These are phyloP conservation scores for Glutinoglossum americanum DNA, from an alignment of 495 filamentous ascomycete species.

Conservation along the genomic window DNA sequence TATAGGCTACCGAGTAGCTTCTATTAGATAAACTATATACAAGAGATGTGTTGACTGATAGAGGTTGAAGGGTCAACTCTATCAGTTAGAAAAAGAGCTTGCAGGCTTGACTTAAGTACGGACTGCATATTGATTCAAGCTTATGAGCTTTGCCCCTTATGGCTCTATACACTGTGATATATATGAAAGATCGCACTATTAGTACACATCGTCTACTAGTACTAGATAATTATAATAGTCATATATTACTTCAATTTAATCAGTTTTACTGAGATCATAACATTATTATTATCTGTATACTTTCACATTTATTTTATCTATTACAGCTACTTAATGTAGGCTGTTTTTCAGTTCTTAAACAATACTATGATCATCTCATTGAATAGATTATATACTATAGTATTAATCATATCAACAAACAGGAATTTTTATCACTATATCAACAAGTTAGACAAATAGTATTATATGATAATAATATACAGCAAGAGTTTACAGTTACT, in stretches of 20 bases:
- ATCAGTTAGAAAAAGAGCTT: no score
- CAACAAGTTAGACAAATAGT: conserved; percentile 3
- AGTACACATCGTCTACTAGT: not conserved
- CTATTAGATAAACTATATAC: no score
- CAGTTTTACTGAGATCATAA: not conserved
- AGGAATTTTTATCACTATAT: conserved; percentile 9
- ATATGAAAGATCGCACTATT: not conserved
- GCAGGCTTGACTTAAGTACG: no score
- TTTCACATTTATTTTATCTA: not conserved
- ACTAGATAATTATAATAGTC: not conserved
- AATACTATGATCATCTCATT: not conserved
- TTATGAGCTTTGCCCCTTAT: no score
- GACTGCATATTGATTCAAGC: no score
- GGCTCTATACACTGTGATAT: no score
- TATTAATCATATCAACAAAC: conserved; percentile 7
- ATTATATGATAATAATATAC: conserved; percentile 6
- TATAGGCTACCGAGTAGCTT: no score
- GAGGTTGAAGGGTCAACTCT: no score
- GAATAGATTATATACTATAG: not conserved
- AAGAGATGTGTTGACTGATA: no score
- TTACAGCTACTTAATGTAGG: not conserved
- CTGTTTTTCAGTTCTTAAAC: no score
- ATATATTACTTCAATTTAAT: not conserved
- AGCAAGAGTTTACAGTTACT: conserved; percentile 8
- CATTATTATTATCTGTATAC: not conserved